Evolutionary conservation across 148 eudicot genomes (phyloP).

Genomic region (Rhododendron ferrugineum): DNA sequence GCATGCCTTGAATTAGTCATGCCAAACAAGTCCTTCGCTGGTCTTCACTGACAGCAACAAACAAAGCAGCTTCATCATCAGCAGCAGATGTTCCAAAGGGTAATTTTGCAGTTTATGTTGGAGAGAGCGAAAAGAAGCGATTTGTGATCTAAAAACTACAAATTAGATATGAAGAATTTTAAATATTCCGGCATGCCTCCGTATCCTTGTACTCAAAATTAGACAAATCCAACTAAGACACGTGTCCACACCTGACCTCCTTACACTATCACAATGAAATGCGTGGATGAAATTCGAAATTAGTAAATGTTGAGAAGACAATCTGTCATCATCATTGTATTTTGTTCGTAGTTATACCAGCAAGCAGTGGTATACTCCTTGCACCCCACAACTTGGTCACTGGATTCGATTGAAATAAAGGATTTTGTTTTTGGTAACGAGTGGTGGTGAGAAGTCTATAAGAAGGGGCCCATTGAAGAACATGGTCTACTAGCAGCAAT

Average conservation of each 20-base stretch:
- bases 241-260: neutral
- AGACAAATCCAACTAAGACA: neutral
- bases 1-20: slow-evolving; percentile 6
- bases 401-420: neutral
- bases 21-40: slow-evolving; percentile 2
- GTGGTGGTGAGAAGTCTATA: neutral
- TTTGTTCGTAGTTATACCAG: neutral
- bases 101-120: slow-evolving; percentile 45
- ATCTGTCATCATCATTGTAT: neutral
- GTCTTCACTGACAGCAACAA: neutral
- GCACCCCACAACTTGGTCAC: neutral
- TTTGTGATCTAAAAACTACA: neutral
- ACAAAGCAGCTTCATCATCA: neutral
- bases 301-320: neutral
- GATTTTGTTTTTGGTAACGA: neutral
- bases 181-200: neutral
- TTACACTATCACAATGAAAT: neutral
- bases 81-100: slow-evolving; percentile 26
- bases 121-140: slow-evolving; percentile 19
- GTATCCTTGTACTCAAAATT: neutral
- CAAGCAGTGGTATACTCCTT: neutral
- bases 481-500: neutral
- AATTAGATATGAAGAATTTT: neutral
- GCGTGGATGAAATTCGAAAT: neutral
- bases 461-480: neutral